Percentiles rank a stretch among this genome's conserved stretches.
phyloP scores from a whole-genome alignment of 2,329 filamentous ascomycete genomes.

The Neonectria hederae region DNA sequence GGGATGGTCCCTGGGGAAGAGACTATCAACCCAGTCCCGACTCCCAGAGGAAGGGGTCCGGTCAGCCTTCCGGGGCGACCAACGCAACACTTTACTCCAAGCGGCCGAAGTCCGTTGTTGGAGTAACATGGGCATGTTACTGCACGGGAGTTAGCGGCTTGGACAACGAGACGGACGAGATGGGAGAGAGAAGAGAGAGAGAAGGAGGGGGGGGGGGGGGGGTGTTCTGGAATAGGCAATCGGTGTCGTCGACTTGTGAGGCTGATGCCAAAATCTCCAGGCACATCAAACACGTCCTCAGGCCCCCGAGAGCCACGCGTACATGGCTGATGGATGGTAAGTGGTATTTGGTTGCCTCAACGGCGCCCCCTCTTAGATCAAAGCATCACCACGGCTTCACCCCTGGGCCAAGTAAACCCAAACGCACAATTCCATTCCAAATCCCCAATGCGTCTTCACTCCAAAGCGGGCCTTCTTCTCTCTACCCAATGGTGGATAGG shows the following conservation, averaged over 20 bases:
- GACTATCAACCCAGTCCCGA: background rate
- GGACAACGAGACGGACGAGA: background rate
- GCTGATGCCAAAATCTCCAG: background rate
- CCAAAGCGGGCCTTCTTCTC: background rate
- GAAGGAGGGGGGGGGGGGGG: background rate
- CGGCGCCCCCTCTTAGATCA: no score
- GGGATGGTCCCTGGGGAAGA: background rate
- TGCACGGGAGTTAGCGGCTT: background rate
- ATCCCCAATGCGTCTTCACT: background rate
- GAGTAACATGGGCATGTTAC: background rate
- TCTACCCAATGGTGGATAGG: background rate
- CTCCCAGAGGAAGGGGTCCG: background rate
- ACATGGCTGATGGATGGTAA: background rate
- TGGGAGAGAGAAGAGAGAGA: background rate
- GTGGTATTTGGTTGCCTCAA: no score
- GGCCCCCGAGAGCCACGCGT: background rate
- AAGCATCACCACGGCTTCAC: background rate
- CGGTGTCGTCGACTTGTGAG: background rate
- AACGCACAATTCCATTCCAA: background rate
- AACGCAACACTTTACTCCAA: background rate
- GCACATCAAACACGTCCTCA: background rate
- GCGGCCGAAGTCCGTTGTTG: background rate
- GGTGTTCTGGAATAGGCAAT: background rate
- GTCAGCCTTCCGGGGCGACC: background rate
- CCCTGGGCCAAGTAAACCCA: background rate